Percentiles rank a stretch among this genome's conserved stretches.
phyloP scores from a whole-genome alignment of 2,329 filamentous ascomycete species.

The Penicillium sp. region DNA sequence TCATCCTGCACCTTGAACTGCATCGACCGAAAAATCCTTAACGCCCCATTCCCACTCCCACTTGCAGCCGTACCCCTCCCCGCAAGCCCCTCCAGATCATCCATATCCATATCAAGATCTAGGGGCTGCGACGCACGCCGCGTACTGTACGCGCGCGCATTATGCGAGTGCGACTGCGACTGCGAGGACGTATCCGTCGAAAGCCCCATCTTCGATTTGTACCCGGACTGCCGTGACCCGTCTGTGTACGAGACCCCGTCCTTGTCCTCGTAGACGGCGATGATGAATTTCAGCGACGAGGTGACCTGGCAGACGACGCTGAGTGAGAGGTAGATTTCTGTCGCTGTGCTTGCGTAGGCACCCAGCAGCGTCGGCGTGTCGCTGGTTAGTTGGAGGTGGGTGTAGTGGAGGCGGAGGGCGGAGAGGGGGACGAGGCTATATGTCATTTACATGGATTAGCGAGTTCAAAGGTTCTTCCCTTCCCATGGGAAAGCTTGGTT shows the following conservation, averaged over 20 bases:
- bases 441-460: background rate
- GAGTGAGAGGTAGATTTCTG: constrained; percentile 49
- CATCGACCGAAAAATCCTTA: constrained; percentile 6
- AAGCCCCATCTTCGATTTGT: background rate
- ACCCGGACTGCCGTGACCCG: background rate
- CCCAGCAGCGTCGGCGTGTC: constrained; percentile 44
- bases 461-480: too few species aligned
- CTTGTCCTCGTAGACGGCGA: constrained; percentile 40
- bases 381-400: constrained; percentile 37
- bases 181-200: background rate
- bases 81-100: background rate
- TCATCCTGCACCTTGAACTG: constrained; percentile 9
- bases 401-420: constrained; percentile 44
- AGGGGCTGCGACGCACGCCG: background rate
- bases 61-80: background rate
- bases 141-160: background rate
- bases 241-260: constrained; percentile 32
- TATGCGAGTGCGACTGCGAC: background rate
- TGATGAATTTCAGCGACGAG: constrained; percentile 52
- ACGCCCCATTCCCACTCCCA: background rate
- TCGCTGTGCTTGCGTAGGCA: constrained; percentile 41
- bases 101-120: background rate
- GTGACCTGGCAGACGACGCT: constrained; percentile 49
- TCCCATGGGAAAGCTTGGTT: too few species aligned
- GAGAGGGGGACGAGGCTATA: constrained; percentile 48